Evolutionary conservation across 1,284 basidiomycete species (phyloP).

Genomic region (Anthracocystis panici-leucophaei): DNA sequence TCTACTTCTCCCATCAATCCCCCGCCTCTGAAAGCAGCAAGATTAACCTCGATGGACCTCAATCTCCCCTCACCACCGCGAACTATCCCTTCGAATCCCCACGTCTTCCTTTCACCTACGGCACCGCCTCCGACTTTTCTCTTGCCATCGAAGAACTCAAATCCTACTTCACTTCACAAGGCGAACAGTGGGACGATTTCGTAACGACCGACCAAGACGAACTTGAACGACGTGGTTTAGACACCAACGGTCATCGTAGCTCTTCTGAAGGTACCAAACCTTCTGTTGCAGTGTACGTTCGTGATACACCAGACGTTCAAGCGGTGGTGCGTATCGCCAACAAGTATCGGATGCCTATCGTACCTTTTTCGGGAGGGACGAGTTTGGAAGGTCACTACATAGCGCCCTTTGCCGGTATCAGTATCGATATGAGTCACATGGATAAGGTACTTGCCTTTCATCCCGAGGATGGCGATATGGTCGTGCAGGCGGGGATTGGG

Average conservation of each 20-base stretch:
- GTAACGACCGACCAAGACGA: slow-evolving; percentile 50
- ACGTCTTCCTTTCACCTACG: slow-evolving; percentile 43
- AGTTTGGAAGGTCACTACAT: slow-evolving; percentile 67
- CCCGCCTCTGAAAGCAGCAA: not conserved
- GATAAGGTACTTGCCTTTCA: slow-evolving; percentile 75
- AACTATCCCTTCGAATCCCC: slow-evolving; percentile 26
- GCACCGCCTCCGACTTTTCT: slow-evolving; percentile 40
- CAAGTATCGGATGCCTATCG: slow-evolving; percentile 79
- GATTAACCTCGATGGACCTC: slow-evolving; percentile 26
- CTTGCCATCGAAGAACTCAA: slow-evolving; percentile 53
- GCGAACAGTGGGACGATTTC: slow-evolving; percentile 38
- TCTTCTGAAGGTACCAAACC: slow-evolving; percentile 48
- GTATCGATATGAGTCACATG: slow-evolving; percentile 86
- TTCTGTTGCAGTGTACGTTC: slow-evolving; percentile 52
- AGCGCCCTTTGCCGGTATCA: slow-evolving; percentile 72
- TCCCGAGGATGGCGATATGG: slow-evolving; percentile 58
- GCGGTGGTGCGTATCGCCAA: slow-evolving; percentile 73
- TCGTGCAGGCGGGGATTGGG: slow-evolving; percentile 76
- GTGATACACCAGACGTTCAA: slow-evolving; percentile 54
- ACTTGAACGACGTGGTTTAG: slow-evolving; percentile 46
- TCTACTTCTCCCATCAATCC: slow-evolving; percentile 28
- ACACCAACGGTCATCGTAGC: slow-evolving; percentile 45
- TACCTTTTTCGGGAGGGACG: slow-evolving; percentile 79
- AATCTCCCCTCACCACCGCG: not conserved
- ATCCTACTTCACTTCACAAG: slow-evolving; percentile 45